Conservation (phyloP, 2,329 filamentous ascomycete genomes). For the Fusarium compactum region DNA sequence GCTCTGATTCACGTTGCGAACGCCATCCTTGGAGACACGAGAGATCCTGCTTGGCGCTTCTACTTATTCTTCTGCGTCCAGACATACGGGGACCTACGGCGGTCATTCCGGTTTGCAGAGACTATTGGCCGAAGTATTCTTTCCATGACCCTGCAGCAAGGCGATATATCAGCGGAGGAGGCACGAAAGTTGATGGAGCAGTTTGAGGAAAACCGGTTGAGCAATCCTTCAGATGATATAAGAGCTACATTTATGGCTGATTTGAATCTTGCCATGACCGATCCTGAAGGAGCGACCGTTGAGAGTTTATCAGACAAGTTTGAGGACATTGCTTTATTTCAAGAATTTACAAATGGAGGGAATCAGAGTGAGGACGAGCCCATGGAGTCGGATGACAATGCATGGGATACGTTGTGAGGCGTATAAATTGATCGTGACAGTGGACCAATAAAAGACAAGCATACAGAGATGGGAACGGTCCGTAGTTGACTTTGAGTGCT, state of each 20-base stretch:
- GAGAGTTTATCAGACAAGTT: conserved; percentile 52
- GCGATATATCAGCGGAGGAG: conserved; percentile 45
- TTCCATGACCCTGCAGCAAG: conserved; percentile 52
- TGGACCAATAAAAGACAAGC: not conserved
- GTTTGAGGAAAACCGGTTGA: conserved; percentile 45
- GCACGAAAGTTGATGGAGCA: conserved; percentile 50
- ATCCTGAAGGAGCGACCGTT: conserved; percentile 51
- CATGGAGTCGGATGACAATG: conserved; percentile 24
- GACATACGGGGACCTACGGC: conserved; percentile 53
- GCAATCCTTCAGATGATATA: conserved; percentile 41
- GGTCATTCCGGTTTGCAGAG: conserved; percentile 53
- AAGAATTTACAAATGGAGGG: conserved; percentile 47
- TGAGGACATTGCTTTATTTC: conserved; percentile 51
- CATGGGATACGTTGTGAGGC: conserved; percentile 16
- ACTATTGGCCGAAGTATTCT: conserved; percentile 52
- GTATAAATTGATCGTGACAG: not conserved
- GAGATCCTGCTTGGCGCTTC: conserved; percentile 50
- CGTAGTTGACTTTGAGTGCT: not conserved
- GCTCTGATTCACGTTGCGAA: conserved; percentile 56
- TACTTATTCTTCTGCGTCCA: conserved; percentile 56
- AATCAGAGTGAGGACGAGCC: conserved; percentile 10
- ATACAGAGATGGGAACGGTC: not conserved
- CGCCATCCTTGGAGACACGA: conserved; percentile 49
- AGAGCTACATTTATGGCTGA: conserved; percentile 55
- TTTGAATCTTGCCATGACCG: conserved; percentile 51